These are phyloP conservation scores for Glutinoglossum americanum DNA, from an alignment of 495 filamentous ascomycete species.

Conservation along the genomic window DNA sequence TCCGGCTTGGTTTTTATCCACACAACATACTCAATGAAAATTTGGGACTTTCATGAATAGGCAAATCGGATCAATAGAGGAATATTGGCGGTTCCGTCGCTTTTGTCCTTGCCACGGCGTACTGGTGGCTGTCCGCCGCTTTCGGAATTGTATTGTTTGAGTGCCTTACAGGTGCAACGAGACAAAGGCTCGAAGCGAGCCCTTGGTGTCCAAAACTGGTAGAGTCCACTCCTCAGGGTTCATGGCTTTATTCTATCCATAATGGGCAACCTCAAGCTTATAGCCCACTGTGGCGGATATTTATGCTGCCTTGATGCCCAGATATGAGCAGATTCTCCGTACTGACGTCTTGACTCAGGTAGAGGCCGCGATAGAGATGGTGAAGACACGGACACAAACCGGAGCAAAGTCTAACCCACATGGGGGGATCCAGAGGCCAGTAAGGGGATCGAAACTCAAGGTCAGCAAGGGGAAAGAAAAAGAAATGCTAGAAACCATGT, in stretches of 20 bases:
- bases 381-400: neutral
- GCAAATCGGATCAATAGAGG: no score
- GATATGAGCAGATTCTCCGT: neutral
- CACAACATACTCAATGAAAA: no score
- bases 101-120: no score
- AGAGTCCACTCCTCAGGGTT: neutral
- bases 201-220: neutral
- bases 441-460: no score
- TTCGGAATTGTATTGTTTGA: neutral
- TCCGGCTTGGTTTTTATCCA: no score
- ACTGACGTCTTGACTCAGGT: neutral
- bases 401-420: neutral
- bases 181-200: neutral
- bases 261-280: neutral
- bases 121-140: neutral
- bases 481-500: neutral
- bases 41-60: no score
- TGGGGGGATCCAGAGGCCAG: no score
- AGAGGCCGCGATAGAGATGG: neutral
- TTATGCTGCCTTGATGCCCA: neutral
- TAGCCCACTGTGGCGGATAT: neutral
- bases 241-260: neutral
- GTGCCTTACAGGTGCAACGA: neutral
- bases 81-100: no score
- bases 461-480: neutral